Percentiles rank a stretch among this genome's conserved stretches.
Conservation (phyloP, 345 rosid genomes). For the Heritiera littoralis region DNA sequence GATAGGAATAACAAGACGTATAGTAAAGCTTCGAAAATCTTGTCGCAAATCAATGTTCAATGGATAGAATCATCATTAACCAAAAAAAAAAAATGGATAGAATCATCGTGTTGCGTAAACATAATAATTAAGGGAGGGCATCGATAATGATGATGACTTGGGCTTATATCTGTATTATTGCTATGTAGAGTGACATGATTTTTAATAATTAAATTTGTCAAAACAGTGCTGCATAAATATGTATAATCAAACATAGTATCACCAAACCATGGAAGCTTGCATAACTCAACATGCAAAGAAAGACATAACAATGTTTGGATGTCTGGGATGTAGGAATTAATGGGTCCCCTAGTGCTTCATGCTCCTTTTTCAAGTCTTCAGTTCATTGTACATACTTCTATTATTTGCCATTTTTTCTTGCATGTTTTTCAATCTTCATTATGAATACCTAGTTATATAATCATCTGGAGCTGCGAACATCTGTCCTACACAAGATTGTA, state of each 20-base stretch:
- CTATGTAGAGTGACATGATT: neutral
- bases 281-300: neutral
- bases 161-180: neutral
- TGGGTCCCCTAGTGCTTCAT: neutral
- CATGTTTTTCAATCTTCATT: neutral
- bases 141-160: constrained; percentile 2
- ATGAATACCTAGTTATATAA: neutral
- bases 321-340: constrained; percentile 2
- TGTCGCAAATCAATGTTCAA: constrained; percentile 26
- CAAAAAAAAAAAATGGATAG: no score
- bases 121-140: neutral
- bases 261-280: neutral
- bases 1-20: neutral
- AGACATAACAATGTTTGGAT: neutral
- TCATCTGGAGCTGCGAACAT: neutral
- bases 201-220: neutral
- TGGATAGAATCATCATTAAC: no score
- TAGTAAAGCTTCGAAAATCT: neutral
- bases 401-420: neutral
- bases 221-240: neutral
- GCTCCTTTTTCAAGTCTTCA: neutral
- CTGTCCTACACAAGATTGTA: no score
- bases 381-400: neutral
- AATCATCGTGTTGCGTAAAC: no score
- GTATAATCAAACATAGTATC: neutral